Conservation (phyloP, 1,284 basidiomycete genomes). For the Anthracocystis setariae region DNA sequence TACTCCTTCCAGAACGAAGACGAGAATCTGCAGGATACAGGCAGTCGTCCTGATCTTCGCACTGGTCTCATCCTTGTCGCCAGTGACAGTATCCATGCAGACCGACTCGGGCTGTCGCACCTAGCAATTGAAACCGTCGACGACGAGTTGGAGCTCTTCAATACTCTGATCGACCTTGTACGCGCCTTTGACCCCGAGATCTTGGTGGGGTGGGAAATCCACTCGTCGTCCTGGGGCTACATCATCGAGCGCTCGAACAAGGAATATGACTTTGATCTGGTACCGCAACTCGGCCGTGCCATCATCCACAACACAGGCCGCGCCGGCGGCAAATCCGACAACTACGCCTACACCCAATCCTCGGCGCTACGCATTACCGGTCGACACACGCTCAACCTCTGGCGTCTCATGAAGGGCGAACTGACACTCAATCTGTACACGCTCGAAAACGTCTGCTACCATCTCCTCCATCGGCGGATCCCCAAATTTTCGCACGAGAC, state of each 20-base stretch:
- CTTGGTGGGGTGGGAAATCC: constrained; percentile 89
- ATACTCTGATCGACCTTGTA: constrained; percentile 80
- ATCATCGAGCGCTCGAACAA: constrained; percentile 75
- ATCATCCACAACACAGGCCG: constrained; percentile 53
- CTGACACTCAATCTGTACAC: constrained; percentile 82
- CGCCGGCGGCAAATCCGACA: constrained; percentile 56
- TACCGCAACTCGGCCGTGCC: constrained; percentile 68
- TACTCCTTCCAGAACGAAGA: constrained; percentile 76
- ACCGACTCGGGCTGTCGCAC: constrained; percentile 52
- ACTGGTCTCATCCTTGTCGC: constrained; percentile 54
- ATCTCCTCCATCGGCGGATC: constrained; percentile 67
- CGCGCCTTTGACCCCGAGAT: constrained; percentile 88
- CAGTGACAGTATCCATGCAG: constrained; percentile 3
- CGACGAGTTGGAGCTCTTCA: constrained; percentile 84
- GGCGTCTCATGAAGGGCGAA: constrained; percentile 90
- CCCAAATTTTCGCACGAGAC: constrained; percentile 79
- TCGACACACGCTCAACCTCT: constrained; percentile 89
- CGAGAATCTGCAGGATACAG: constrained; percentile 60
- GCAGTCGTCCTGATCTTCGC: constrained; percentile 48
- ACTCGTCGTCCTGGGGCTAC: constrained; percentile 90
- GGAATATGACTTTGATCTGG: constrained; percentile 65
- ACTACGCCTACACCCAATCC: constrained; percentile 77
- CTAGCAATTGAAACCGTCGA: constrained; percentile 73
- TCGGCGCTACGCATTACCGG: constrained; percentile 87
- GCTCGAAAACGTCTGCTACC: constrained; percentile 84